phyloP scores from a whole-genome alignment of 2,329 filamentous ascomycete species.

The Fusarium bactridioides region DNA sequence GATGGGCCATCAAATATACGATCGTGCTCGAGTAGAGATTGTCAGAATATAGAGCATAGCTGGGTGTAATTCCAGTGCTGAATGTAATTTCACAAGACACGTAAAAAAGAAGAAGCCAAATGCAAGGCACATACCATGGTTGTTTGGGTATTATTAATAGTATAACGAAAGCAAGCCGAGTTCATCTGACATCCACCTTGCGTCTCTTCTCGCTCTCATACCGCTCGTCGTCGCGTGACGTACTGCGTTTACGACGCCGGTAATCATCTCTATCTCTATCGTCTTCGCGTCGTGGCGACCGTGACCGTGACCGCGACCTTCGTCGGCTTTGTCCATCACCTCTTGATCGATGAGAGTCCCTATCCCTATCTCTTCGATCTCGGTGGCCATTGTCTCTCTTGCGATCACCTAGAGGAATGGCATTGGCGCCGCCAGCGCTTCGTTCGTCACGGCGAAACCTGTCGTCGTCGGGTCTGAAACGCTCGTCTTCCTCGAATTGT shows the following conservation, averaged over 20 bases:
- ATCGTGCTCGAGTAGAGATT: conserved; percentile 87
- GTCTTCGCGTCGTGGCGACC: conserved; percentile 56
- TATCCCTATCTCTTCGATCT: conserved; percentile 35
- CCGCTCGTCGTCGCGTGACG: conserved; percentile 61
- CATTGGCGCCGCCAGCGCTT: conserved; percentile 71
- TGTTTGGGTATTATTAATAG: conserved; percentile 40
- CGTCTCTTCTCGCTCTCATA: conserved; percentile 68
- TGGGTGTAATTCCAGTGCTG: neutral
- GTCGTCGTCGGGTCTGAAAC: conserved; percentile 72
- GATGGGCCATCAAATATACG: conserved; percentile 78
- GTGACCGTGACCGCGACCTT: conserved; percentile 55
- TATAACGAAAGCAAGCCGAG: conserved; percentile 17
- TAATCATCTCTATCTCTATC: conserved; percentile 55
- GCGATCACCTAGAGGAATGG: conserved; percentile 66
- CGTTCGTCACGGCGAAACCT: conserved; percentile 53
- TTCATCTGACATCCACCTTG: conserved; percentile 57
- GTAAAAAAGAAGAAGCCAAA: conserved; percentile 19
- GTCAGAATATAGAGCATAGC: conserved; percentile 68
- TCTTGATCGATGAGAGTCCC: conserved; percentile 35
- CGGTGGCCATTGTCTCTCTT: conserved; percentile 36
- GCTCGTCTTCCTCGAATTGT: conserved; percentile 63
- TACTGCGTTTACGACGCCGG: conserved; percentile 64
- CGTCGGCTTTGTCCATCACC: conserved; percentile 27
- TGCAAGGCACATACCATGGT: conserved; percentile 3
- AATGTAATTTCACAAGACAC: conserved; percentile 35